Evolutionary conservation across 768 basidiomycete genomes (phyloP), one percentile per base, ranked within the genome.

Genomic region (Filobasidium floriforme): DNA sequence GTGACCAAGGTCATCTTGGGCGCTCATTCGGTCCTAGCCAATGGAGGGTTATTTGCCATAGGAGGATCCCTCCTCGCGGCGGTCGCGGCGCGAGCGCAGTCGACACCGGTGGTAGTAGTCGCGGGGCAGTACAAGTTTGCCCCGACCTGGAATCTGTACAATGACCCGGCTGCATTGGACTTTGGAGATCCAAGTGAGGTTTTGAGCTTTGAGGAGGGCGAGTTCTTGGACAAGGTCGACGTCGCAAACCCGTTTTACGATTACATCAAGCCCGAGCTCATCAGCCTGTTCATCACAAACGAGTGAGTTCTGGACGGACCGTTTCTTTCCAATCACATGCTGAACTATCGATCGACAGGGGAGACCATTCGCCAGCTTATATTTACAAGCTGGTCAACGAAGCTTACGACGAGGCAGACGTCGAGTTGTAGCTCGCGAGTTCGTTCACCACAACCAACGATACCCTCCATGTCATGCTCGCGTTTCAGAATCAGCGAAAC

Each of bases 61-160:
- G 84, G 89, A 0, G 93, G 93, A 22, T 88, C 90, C 1, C 83
- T 92, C 19, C 82, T 92, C 51, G 89, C 87, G 1, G 90, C 89
- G 3, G 85, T 88, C 26, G 92, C 92, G 59, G 93, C 93, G 41
- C 86, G 86, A 65, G 88, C 87, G 32, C 92, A 96, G 80, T 86
- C 88, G 72, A 92, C 90, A 22, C 92, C 92, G 0, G 89, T 97
- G 52, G 89, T 94, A 43, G 89, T 96, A 14, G 91, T 90, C 73
- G 88, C 90, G 1, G 96, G 94, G 1, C 92, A 96, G 79, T 99
- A 92, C 81, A 99, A 99, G 76, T 81, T 98, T 70, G 93, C 92
- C 7, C 93, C 92, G 1, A 64, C 83, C 87, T 79, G 79, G 77
- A 78, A 77, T 51, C 52, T 76, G 51, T 75, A 77, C 60, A 75